Base-by-base conservation (phyloP, 2,329 filamentous ascomycete genomes). In the Fusarium burgessii region DNA sequence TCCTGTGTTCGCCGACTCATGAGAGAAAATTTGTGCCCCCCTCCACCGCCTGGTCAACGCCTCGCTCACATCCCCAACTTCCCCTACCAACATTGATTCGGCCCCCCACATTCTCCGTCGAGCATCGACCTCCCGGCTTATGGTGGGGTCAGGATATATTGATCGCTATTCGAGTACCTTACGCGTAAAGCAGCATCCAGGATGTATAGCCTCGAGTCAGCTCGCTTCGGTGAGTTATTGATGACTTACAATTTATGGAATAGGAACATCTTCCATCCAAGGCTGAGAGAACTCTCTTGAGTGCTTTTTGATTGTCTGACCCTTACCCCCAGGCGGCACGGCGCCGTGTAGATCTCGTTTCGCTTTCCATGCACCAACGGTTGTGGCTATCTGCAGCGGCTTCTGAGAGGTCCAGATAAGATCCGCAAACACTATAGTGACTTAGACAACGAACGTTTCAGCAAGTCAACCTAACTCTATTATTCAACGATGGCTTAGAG, bases 91-190 rank as follows among this genome's bases (percentile, higher is more conserved):
- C 54, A 65, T 46, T 62, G 62, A 68, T 61, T 55, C 55, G 56
- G 50, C 62, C 57, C 74, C 74, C 74, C 74, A 76, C 74, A 73
- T 75, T 73, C 74, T 74, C 70, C 66, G 62, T 63, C 59, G 57
- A 73, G 50, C 70, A 66, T 72, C 65, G 62, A 76, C 63, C 66
- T 75, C 72, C 72, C 72, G 63, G 73, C 43, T 60, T 45, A 32
- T 51, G 49, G 74, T 74, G 74, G 74, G 68, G 50, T 68, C 51
- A 20, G 47, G 51, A 61, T 50, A 73, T 67, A 66, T 27, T 50
- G 64, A 68, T 67, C 49, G 25, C 32, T 67, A 49, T 18, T 27
- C 50, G 32, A 63, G 45, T 51, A 46, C 47, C 56, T 63, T 52
- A 65, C 72, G 62, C 54, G 69, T 74, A 71, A 72, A 63, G 60